Percentiles rank a stretch among this genome's conserved stretches.
These are phyloP conservation scores for Aspergillus bombycis DNA, from an alignment of 2,329 filamentous ascomycete species.

Conservation along the genomic window DNA sequence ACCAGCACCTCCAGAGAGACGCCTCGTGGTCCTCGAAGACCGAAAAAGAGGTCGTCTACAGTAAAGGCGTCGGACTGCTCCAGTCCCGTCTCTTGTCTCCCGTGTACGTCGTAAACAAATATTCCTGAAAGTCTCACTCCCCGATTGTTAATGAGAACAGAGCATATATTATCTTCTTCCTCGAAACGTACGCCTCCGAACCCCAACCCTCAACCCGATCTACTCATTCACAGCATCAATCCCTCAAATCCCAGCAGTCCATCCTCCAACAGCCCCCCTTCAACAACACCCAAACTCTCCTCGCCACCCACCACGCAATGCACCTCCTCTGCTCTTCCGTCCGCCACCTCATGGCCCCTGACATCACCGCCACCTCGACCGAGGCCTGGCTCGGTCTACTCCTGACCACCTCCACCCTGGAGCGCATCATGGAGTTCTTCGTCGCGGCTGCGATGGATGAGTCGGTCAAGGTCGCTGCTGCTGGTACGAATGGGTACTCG, in stretches of 20 bases:
- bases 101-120: constrained; percentile 19
- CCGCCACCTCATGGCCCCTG: constrained; percentile 29
- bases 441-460: constrained; percentile 23
- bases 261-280: constrained; percentile 30
- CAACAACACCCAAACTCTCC: constrained; percentile 23
- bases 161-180: constrained; percentile 30
- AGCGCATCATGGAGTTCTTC: constrained; percentile 29
- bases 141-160: constrained; percentile 12
- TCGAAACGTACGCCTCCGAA: constrained; percentile 21
- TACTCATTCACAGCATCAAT: not conserved
- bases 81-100: constrained; percentile 26
- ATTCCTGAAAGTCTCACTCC: not conserved
- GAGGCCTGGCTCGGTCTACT: constrained; percentile 31
- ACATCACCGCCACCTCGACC: constrained; percentile 25
- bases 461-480: not conserved
- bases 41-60: constrained; percentile 30
- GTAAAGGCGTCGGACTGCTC: constrained; percentile 24
- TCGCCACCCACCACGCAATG: constrained; percentile 31
- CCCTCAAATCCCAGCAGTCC: constrained; percentile 21
- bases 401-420: constrained; percentile 31
- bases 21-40: constrained; percentile 27
- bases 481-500: not conserved
- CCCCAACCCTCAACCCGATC: constrained; percentile 1
- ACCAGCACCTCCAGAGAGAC: constrained; percentile 27
- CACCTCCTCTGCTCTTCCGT: constrained; percentile 28